Evolutionary conservation across 2,329 filamentous ascomycete genomes (phyloP).

Genomic region (Coniosporium tulheliwenetii): DNA sequence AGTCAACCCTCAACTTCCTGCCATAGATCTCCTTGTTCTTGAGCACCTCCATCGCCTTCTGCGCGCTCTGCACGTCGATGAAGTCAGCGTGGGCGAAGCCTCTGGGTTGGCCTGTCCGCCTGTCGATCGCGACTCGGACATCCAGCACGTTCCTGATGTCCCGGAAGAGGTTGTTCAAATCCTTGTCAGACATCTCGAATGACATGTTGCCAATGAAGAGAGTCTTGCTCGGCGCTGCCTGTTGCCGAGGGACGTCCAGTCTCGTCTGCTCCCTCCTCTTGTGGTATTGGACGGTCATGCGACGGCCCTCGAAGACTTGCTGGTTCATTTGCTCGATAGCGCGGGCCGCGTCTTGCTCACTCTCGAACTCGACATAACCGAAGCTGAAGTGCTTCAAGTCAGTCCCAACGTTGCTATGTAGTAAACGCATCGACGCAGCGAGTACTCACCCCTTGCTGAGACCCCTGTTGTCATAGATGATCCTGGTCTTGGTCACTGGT

Average conservation of each 20-base stretch:
- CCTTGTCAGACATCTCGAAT: slow-evolving; percentile 70
- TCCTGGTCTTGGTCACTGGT: slow-evolving; percentile 32
- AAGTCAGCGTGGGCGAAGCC: slow-evolving; percentile 83
- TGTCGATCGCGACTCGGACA: slow-evolving; percentile 70
- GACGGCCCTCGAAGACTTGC: slow-evolving; percentile 47
- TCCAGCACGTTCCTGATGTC: slow-evolving; percentile 54
- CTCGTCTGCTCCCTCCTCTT: slow-evolving; percentile 9
- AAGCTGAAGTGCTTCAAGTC: slow-evolving; percentile 33
- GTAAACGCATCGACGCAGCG: too few species aligned
- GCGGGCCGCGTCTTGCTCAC: slow-evolving; percentile 33
- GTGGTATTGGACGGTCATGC: slow-evolving; percentile 46
- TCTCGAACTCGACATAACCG: slow-evolving; percentile 47
- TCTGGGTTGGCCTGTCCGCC: slow-evolving; percentile 61
- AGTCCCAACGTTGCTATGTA: too few species aligned
- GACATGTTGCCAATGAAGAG: slow-evolving; percentile 78
- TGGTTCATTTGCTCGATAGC: slow-evolving; percentile 45
- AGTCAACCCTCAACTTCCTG: slow-evolving; percentile 52
- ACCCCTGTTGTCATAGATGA: slow-evolving; percentile 46
- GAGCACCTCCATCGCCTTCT: slow-evolving; percentile 41
- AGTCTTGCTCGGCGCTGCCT: slow-evolving; percentile 39
- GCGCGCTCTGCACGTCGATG: slow-evolving; percentile 48
- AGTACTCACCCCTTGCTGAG: slow-evolving; percentile 49
- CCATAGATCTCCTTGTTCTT: slow-evolving; percentile 45
- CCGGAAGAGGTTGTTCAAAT: slow-evolving; percentile 64
- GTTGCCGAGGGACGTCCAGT: slow-evolving; percentile 14